Percentiles rank a stretch among this genome's conserved stretches.
phyloP scores from a whole-genome alignment of 2,329 filamentous ascomycete genomes.

The Colletotrichum abscissum region DNA sequence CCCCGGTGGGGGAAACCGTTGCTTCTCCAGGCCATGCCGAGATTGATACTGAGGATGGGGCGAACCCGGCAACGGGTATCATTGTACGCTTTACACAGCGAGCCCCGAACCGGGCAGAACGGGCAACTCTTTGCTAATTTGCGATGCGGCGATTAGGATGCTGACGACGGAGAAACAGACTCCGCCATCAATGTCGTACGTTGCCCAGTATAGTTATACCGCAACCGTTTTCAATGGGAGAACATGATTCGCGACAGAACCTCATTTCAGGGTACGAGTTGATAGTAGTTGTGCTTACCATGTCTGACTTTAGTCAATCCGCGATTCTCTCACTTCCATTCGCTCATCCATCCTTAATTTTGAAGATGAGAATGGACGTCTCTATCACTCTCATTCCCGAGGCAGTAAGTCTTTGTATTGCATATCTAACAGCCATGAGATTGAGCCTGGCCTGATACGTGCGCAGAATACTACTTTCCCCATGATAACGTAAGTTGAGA shows the following conservation, averaged over 20 bases:
- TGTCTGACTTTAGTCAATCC: neutral
- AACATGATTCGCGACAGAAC: neutral
- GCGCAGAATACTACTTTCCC: constrained; percentile 27
- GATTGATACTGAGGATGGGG: neutral
- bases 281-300: neutral
- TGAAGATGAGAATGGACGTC: constrained; percentile 20
- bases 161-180: constrained; percentile 19
- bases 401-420: neutral
- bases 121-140: neutral
- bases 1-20: neutral
- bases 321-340: constrained; percentile 26
- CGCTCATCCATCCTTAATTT: constrained; percentile 26
- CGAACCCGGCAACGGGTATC: constrained; percentile 27
- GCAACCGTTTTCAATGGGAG: no score
- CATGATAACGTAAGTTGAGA: constrained; percentile 13
- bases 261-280: neutral
- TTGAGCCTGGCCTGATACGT: neutral
- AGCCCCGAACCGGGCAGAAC: no score
- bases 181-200: constrained; percentile 27
- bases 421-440: fast-evolving
- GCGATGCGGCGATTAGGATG: neutral
- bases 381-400: constrained; percentile 26
- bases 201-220: no score
- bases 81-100: constrained; percentile 12
- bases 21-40: neutral